Base-by-base conservation (phyloP, 2,329 filamentous ascomycete genomes). In the Cladophialophora immunda region DNA sequence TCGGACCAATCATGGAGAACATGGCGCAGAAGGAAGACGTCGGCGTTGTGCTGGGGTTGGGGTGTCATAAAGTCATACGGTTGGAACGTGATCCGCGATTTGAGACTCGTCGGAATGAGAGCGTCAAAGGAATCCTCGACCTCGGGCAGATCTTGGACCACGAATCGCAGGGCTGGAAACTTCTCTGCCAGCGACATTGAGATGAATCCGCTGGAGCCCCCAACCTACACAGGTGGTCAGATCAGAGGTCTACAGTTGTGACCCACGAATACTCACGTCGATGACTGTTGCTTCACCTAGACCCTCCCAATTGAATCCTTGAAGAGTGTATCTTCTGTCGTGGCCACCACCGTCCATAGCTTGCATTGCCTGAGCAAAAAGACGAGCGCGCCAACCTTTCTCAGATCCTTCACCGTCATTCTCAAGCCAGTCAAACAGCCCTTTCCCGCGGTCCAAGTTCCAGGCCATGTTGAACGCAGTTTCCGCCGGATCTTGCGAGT, bases 361-460 rank as follows among this genome's bases (percentile, higher is more conserved):
- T 81, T 85, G 76, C 86, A 89, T 88, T 41, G 85, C 85, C 8
- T 78, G 78, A 5, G 83, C 85, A 77, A 88, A 86, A 3, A 27
- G 60, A n/a, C 52, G 60, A 57, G 52, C 27, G 2, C 60, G 60
- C 60, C 52, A 63, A 8, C 60, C 60, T 29, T 47, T 63, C 68
- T 81, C 80, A 1, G 84, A 82, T 11, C 82, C 58, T 2, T 77
- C 72, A 1, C 70, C 67, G 17, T 69, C 56, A 27, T 56, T 62
- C 3, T 65, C 60, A 8, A 79, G 64, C 62, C 77, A 73, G 2
- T 76, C 72, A 58, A 78, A 81, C 63, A 77, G 75, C 0, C 69
- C 67, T 5, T 70, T 72, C 9, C 56, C 56, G 15, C 67, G 52
- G 27, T 38, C 50, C 27, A 63, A 15, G 41, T 47, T 47, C 30